Evolutionary conservation across 1,284 basidiomycete species (phyloP), one percentile per base, ranked within the genome.

Genomic region (Grifola frondosa): DNA sequence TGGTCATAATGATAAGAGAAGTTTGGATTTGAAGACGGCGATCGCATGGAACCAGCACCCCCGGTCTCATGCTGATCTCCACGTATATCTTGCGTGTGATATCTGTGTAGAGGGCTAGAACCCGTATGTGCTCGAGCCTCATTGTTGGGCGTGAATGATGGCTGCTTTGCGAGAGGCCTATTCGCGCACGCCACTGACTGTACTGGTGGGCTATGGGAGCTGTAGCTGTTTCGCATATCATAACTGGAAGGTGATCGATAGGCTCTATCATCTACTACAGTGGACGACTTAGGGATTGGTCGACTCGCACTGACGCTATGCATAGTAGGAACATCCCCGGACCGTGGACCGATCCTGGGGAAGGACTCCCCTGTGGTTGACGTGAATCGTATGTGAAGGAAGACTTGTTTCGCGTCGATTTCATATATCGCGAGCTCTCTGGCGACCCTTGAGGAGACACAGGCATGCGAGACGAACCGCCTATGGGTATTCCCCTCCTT

Each of bases 371-470:
- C 25, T 54, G 53, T 7, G 57, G 25, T 15, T 42, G 37, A 31
- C 55, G 48, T 15, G 32, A 21, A 23, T 48, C 45, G 32, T 49
- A 41, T 5, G 34, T 49, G 44, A 53, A 55, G 3, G 59, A 59
- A 9, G 40, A 37, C 46, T 59, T 52, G 33, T 30, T 46, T 9
- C 48, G 40, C 19, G 58, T 50, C 4, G 53, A 49, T n/a, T 56
- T 43, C 17, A 48, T 45, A n/a, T 50, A 44, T 20, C 53, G 49
- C 24, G 45, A 24, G 34, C 40, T 52, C 50, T 61, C 59, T 5
- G 59, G 58, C 1, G 58, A 57, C 29, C 50, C 52, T 17, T 57
- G 57, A 43, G 15, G 44, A 28, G 30, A 46, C 34, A 23, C 33
- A 48, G n/a, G 50, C 53, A 40, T 51, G 48, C 3, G 54, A 31